phyloP scores from a whole-genome alignment of 1,284 basidiomycete genomes.

The Malassezia nana region DNA sequence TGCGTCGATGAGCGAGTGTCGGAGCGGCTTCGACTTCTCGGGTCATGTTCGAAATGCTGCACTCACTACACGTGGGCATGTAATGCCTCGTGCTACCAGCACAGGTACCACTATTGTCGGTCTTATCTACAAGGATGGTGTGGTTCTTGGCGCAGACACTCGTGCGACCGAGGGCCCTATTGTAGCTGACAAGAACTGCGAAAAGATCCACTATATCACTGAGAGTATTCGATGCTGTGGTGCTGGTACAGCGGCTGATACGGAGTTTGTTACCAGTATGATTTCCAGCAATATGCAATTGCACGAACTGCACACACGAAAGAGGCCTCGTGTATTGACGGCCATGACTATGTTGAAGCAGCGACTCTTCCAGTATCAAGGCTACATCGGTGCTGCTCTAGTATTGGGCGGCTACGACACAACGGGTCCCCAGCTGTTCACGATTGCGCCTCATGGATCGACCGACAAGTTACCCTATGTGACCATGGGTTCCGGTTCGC shows the following conservation, averaged over 20 bases:
- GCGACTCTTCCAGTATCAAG: conserved; percentile 76
- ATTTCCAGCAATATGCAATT: conserved; percentile 46
- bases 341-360: conserved; percentile 98
- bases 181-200: conserved; percentile 98
- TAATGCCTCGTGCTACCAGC: conserved; percentile 52
- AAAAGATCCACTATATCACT: conserved; percentile 86
- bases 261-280: conserved; percentile 63
- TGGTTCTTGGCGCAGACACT: conserved; percentile 93
- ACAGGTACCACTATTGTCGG: conserved; percentile 95
- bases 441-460: conserved; percentile 89
- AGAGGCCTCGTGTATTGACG: conserved; percentile 66
- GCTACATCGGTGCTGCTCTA: conserved; percentile 85
- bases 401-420: conserved; percentile 93
- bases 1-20: not conserved
- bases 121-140: conserved; percentile 77
- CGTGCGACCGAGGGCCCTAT: conserved; percentile 88
- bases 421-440: conserved; percentile 89
- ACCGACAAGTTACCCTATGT: conserved; percentile 98
- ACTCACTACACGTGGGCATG: conserved; percentile 61
- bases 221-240: conserved; percentile 82
- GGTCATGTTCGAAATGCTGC: conserved; percentile 68
- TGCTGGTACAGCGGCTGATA: conserved; percentile 94
- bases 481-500: conserved; percentile 91
- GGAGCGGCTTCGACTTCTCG: conserved; percentile 62
- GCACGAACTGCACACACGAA: conserved; percentile 43